A percentile compares a stretch with the other conserved stretches of the same genome.
These are phyloP conservation scores for Yamadazyma sp. DNA, from an alignment of 1,139 yeast species.

Conservation along the genomic window DNA sequence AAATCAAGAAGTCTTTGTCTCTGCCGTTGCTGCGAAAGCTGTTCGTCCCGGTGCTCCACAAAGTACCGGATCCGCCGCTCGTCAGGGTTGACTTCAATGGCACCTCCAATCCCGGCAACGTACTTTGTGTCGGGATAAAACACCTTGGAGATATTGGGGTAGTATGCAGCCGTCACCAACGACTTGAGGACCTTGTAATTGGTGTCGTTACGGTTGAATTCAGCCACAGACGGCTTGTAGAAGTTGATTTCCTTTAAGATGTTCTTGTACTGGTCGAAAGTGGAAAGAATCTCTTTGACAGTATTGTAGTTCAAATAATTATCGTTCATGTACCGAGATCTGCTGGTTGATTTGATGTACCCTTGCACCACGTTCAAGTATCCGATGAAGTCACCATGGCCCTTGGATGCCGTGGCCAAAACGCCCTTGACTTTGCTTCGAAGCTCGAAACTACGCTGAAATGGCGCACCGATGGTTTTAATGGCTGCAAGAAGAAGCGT, in stretches of 20 bases:
- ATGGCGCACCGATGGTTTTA: slow-evolving; percentile 72
- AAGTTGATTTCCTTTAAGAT: slow-evolving; percentile 77
- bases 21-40: slow-evolving; percentile 5
- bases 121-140: slow-evolving; percentile 81
- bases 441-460: slow-evolving; percentile 58
- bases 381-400: slow-evolving; percentile 73
- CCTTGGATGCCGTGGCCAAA: slow-evolving; percentile 37
- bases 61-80: slow-evolving; percentile 71
- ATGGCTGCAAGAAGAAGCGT: slow-evolving; percentile 77
- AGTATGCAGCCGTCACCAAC: slow-evolving; percentile 74
- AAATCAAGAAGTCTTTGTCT: slow-evolving; percentile 6
- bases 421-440: slow-evolving; percentile 61
- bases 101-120: slow-evolving; percentile 68
- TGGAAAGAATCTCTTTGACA: slow-evolving; percentile 69
- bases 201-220: slow-evolving; percentile 48
- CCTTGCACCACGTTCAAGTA: slow-evolving; percentile 56
- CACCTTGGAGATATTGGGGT: slow-evolving; percentile 80
- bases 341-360: slow-evolving; percentile 35
- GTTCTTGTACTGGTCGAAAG: slow-evolving; percentile 66
- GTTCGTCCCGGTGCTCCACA: slow-evolving; percentile 30
- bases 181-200: slow-evolving; percentile 60
- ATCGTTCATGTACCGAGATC: slow-evolving; percentile 55
- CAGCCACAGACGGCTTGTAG: slow-evolving; percentile 25
- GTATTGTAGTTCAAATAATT: slow-evolving; percentile 63
- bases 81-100: slow-evolving; percentile 83